Evolutionary conservation across 2,329 filamentous ascomycete genomes (phyloP), one percentile per base, ranked within the genome.

Genomic region (Xylariomycetidae sp.): DNA sequence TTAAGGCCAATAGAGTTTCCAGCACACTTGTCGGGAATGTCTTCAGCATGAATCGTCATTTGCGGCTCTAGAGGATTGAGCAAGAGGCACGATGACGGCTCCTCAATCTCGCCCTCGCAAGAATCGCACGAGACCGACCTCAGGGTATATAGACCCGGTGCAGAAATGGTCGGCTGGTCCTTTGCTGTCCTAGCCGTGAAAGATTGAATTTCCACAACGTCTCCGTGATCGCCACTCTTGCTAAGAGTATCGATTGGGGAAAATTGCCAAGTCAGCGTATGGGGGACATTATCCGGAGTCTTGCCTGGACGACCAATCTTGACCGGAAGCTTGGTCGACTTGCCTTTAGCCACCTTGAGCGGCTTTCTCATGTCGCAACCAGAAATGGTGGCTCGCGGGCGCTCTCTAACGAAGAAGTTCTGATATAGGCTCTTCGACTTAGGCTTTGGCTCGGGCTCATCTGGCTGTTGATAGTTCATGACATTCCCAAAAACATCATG

Each of bases 1-100:
- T 84, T 77, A 34, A 98, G 73, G 25, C 92, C 92, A 41, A 98
- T 86, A 0, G 92, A 88, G 53, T 88, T 95, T 30, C 89, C 88
- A 22, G 89, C 90, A 57, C 92, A 98, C 56, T 94, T 94, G 59
- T 98, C 92, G 33, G 87, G 85, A 27, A 98, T 88, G 42, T 88
- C 82, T 48, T 94, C 85, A 6, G 80, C 72, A 19, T 74, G 74
- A 31, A 98, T 67, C 4, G 77, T 70, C 37, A 98, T 59, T 35
- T 82, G 78, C 8, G 92, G 92, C 61, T 95, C 82, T 1, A 92
- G 82, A 5, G 92, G 92, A 46, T 97, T 98, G 45, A 94, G 72
- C 34, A 98, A 67, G 38, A 95, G 70, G 58, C 90, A 97, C n/a
- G 89, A 92, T 3, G 90, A 86, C 17, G 92, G 92, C 57, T 98